These are phyloP conservation scores for Calycina marina DNA, from an alignment of 2,329 filamentous ascomycete genomes.

Conservation along the genomic window DNA sequence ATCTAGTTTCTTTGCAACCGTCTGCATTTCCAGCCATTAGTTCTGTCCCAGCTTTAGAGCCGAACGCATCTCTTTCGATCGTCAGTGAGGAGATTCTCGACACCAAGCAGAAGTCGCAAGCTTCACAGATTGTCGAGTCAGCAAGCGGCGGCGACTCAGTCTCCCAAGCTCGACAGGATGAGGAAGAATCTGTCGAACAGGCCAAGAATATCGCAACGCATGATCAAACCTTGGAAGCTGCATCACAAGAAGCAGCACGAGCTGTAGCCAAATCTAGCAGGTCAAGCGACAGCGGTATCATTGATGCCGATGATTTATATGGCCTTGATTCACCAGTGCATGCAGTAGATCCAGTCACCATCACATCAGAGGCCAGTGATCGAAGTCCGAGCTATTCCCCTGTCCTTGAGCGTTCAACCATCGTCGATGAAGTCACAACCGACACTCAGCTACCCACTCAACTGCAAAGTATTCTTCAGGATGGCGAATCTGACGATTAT, in stretches of 20 bases:
- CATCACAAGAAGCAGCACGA: conserved; percentile 17
- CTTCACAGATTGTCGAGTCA: too few species aligned
- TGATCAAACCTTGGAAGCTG: conserved; percentile 16
- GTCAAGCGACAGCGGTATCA: conserved; percentile 5
- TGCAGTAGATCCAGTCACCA: conserved; percentile 4
- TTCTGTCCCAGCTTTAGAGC: too few species aligned
- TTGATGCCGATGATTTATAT: conserved; percentile 16
- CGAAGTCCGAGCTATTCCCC: conserved; percentile 15
- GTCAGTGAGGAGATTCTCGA: too few species aligned
- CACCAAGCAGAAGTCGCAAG: too few species aligned
- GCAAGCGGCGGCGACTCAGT: too few species aligned
- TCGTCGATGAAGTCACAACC: conserved; percentile 1
- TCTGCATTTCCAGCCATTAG: neutral
- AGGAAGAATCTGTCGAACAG: too few species aligned
- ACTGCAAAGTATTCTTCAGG: conserved; percentile 1
- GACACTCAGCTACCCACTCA: conserved; percentile 1
- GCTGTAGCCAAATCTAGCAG: conserved; percentile 16
- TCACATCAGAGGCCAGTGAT: conserved; percentile 6
- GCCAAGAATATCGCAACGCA: neutral
- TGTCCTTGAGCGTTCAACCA: conserved; percentile 8
- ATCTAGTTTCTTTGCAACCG: neutral
- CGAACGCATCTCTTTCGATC: too few species aligned
- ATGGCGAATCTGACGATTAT: conserved; percentile 33
- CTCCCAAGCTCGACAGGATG: too few species aligned
- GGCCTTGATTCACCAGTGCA: conserved; percentile 9